Evolutionary conservation across 2,329 filamentous ascomycete genomes (phyloP).

Genomic region (Pleurostoma richardsiae): DNA sequence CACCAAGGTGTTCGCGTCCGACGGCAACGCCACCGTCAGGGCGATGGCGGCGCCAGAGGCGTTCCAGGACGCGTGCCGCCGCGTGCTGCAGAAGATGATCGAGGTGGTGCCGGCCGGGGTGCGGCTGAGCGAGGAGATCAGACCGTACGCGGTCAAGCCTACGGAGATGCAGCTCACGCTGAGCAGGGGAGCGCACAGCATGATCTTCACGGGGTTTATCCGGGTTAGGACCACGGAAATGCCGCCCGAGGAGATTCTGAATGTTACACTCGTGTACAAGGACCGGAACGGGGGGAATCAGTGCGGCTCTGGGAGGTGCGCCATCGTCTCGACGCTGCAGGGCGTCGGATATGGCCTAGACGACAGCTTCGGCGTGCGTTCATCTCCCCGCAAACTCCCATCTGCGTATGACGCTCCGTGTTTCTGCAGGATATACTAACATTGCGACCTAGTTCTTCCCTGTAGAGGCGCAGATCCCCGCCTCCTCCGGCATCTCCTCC

Average conservation of each 20-base stretch:
- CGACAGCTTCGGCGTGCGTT: constrained; percentile 39
- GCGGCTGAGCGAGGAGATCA: constrained; percentile 40
- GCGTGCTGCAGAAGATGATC: constrained; percentile 50
- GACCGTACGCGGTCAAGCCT: constrained; percentile 52
- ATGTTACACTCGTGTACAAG: constrained; percentile 45
- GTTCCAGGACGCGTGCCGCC: constrained; percentile 41
- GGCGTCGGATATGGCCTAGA: constrained; percentile 49
- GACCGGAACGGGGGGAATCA: constrained; percentile 38
- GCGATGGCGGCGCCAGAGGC: constrained; percentile 33
- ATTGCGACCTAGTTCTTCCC: constrained; percentile 29
- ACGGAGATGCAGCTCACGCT: constrained; percentile 47
- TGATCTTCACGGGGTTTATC: constrained; percentile 47
- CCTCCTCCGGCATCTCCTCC: constrained; percentile 53
- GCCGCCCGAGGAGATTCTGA: constrained; percentile 30
- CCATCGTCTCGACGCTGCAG: constrained; percentile 32
- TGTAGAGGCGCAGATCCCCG: constrained; percentile 38
- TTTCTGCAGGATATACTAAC: neutral
- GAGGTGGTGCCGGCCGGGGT: constrained; percentile 46
- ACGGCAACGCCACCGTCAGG: constrained; percentile 45
- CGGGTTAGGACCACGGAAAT: constrained; percentile 45
- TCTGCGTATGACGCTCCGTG: no score
- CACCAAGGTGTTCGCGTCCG: constrained; percentile 44
- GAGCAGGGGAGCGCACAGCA: constrained; percentile 33
- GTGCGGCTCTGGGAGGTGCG: constrained; percentile 30
- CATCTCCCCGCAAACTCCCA: no score